A percentile compares a stretch with the other conserved stretches of the same genome.
Evolutionary conservation across 768 basidiomycete species (phyloP).

Genomic region (Suillus weaverae): DNA sequence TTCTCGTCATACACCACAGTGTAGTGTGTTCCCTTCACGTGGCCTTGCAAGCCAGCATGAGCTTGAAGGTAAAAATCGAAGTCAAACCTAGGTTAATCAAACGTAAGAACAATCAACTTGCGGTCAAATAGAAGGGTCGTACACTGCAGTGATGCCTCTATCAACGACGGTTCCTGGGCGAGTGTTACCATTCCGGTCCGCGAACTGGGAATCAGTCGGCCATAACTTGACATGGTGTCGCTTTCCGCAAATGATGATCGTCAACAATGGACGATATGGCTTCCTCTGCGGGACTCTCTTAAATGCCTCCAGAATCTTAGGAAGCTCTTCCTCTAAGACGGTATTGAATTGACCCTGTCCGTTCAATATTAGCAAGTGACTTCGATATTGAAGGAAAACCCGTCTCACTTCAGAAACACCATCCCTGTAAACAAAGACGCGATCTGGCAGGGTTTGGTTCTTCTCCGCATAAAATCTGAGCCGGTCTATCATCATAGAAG

Average conservation of each 20-base stretch:
- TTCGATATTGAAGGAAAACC: background rate
- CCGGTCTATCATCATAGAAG: conserved; percentile 70
- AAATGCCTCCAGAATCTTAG: conserved; percentile 62
- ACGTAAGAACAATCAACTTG: conserved; percentile 1
- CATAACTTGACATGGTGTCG: conserved; percentile 59
- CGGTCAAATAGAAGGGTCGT: conserved; percentile 29
- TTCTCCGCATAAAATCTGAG: conserved; percentile 55
- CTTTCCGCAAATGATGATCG: conserved; percentile 83
- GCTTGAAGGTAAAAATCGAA: conserved; percentile 73
- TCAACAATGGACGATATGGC: conserved; percentile 59
- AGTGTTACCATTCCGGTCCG: conserved; percentile 72
- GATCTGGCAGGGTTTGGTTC: conserved; percentile 59
- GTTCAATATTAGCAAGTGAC: background rate
- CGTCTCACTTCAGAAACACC: conserved; percentile 73
- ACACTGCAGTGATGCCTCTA: conserved; percentile 72
- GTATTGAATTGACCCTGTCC: conserved; percentile 69
- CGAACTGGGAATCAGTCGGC: conserved; percentile 48
- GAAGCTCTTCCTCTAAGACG: conserved; percentile 61
- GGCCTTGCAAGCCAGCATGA: conserved; percentile 71
- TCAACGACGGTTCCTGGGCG: conserved; percentile 80
- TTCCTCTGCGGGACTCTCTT: conserved; percentile 39
- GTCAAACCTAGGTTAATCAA: conserved; percentile 44
- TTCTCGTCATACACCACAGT: conserved; percentile 80
- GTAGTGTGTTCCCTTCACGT: conserved; percentile 75
- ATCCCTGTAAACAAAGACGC: conserved; percentile 75